Evolutionary conservation across 148 eudicot genomes (phyloP).

Genomic region (Bassia scoparia): DNA sequence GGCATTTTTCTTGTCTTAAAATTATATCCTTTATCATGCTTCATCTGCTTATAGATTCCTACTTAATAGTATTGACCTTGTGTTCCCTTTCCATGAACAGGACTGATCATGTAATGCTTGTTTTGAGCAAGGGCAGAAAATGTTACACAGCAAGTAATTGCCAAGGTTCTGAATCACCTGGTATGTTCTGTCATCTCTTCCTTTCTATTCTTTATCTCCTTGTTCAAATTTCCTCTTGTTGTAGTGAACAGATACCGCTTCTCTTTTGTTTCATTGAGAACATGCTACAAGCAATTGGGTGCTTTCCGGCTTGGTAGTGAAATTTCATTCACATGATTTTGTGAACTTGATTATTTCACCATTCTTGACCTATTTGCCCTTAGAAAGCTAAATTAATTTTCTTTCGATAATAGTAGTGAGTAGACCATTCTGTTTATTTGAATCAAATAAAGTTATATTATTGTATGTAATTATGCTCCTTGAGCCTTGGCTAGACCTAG

Average conservation of each 20-base stretch:
- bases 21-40: neutral
- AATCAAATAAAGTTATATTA: too few species aligned
- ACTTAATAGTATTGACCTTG: neutral
- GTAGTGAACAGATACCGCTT: constrained; percentile 96
- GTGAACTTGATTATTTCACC: too few species aligned
- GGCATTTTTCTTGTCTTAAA: constrained; percentile 44
- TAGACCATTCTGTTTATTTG: too few species aligned
- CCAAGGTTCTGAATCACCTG: constrained; percentile 93
- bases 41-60: constrained; percentile 12
- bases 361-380: too few species aligned
- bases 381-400: too few species aligned
- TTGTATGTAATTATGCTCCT: too few species aligned
- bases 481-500: too few species aligned
- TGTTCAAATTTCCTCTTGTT: constrained; percentile 6
- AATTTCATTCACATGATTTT: too few species aligned
- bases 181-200: constrained; percentile 32
- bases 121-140: constrained; percentile 77
- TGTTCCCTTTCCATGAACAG: constrained; percentile 40
- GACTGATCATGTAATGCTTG: constrained; percentile 95
- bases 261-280: constrained; percentile 97
- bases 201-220: too few species aligned
- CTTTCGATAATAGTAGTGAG: too few species aligned
- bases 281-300: constrained; percentile 87
- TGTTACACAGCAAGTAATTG: constrained; percentile 91
- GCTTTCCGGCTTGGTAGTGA: constrained; percentile 99